These are phyloP conservation scores for Aspergillus cavernicola DNA, from an alignment of 495 filamentous ascomycete genomes.

Conservation along the genomic window DNA sequence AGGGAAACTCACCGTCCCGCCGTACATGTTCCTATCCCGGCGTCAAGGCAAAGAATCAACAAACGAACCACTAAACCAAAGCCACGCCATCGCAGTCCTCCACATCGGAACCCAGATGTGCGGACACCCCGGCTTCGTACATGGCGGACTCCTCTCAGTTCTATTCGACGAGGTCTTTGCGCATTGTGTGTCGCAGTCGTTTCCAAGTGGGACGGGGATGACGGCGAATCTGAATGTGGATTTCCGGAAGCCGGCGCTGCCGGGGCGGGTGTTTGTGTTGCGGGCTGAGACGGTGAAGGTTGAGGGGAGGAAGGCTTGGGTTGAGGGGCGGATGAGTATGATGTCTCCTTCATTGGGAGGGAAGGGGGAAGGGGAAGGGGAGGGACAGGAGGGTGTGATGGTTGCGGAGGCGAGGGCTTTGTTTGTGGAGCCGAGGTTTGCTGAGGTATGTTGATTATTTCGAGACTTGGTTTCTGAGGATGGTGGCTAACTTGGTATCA, in stretches of 20 bases:
- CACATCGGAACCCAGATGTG: constrained; percentile 36
- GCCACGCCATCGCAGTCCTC: constrained; percentile 32
- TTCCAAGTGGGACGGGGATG: constrained; percentile 47
- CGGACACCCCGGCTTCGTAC: constrained; percentile 39
- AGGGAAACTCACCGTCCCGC: constrained; percentile 71
- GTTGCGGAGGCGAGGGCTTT: constrained; percentile 76
- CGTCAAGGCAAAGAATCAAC: constrained; percentile 7
- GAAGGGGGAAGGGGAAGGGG: constrained; percentile 21
- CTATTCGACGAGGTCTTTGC: constrained; percentile 44
- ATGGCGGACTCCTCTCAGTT: constrained; percentile 37
- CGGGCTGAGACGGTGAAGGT: constrained; percentile 43
- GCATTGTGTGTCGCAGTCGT: constrained; percentile 36
- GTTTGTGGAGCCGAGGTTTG: constrained; percentile 84
- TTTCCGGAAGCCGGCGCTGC: constrained; percentile 58
- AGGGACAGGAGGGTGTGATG: constrained; percentile 51
- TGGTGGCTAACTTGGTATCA: constrained; percentile 13
- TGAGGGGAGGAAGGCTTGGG: constrained; percentile 43
- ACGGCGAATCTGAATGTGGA: constrained; percentile 62
- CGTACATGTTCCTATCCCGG: constrained; percentile 52
- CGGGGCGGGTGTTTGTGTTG: constrained; percentile 62
- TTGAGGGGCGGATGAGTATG: constrained; percentile 32
- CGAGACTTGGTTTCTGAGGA: not conserved
- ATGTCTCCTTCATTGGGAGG: constrained; percentile 8
- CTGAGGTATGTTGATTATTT: constrained; percentile 52
- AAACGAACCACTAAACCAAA: constrained; percentile 29